Percentiles rank a stretch among this genome's conserved stretches.
These are phyloP conservation scores for Auxenochlorella protothecoides DNA, from an alignment of 139 green algal genomes.

Conservation along the genomic window DNA sequence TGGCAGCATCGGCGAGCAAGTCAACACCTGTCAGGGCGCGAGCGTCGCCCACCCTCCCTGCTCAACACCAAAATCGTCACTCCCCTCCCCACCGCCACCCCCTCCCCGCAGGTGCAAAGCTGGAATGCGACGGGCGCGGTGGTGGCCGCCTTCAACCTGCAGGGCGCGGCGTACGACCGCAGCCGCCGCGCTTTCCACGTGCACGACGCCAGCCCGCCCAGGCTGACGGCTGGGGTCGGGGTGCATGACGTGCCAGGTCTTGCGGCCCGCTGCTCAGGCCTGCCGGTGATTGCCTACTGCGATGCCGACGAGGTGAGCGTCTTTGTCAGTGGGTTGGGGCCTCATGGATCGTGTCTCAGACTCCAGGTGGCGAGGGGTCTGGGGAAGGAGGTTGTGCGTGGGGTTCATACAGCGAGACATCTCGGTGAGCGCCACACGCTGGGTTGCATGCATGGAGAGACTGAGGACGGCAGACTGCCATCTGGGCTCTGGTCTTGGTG, in stretches of 20 bases:
- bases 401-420: no score
- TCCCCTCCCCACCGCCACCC: not conserved
- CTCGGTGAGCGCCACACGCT: no score
- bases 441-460: no score
- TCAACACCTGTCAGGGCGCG: not conserved
- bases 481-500: no score
- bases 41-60: not conserved
- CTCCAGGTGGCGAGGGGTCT: no score
- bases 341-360: no score
- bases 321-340: not conserved
- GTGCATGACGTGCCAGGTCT: constrained; percentile 37
- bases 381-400: no score
- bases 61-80: not conserved
- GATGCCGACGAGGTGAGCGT: not conserved
- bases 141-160: constrained; percentile 76
- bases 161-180: constrained; percentile 66
- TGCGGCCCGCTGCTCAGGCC: not conserved
- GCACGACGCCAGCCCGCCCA: constrained; percentile 24
- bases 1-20: not conserved
- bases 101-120: constrained; percentile 49
- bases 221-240: constrained; percentile 11
- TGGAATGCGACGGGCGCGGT: constrained; percentile 42
- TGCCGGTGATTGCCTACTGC: no score
- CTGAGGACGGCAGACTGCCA: no score
- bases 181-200: constrained; percentile 50